Base-by-base conservation (phyloP, 108 stramenopile genomes). In the Parietichytrium sp. region DNA sequence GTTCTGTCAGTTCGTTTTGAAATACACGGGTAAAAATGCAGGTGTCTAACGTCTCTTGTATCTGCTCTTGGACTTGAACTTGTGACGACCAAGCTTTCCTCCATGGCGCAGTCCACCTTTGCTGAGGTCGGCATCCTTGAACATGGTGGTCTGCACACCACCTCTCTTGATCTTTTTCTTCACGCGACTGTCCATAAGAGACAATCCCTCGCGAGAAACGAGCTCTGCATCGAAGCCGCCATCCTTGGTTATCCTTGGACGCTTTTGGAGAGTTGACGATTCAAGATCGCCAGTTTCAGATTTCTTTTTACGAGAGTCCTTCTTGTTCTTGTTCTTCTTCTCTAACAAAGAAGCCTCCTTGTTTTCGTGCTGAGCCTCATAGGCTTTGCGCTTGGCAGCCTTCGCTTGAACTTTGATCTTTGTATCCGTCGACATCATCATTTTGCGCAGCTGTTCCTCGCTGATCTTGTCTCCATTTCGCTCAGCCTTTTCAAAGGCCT, bases 31-130 rank as follows among this genome's bases (percentile, higher is more conserved):
- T 50, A 50, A n/a, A 18, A 50, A 50, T 18, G n/a, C 49, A 50
- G 49, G 13, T 26, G 26, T 1, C 29, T 51, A 81, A 31, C 84
- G 77, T 15, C 86, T 38, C 23, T 82, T 82, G 51, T 81, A 79
- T 51, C 47, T 82, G 13, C 29, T 47, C 78, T 85, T 87, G 82
- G 80, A 81, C 81, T 87, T 87, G 82, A 87, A 87, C 12, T 80
- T 30, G 23, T 48, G 18, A 33, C 78, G 26, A 33, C 86, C 84
- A 13, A 42, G 18, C 45, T 87, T 87, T 48, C 84, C 81, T 20
- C 86, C 84, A 51, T 87, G 84, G 38, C 83, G 83, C 25, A 86
- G 81, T 1, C 48, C 55, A 18, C 49, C 80, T 53, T 48, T 42
- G 31, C 38, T 47, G 47, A 42, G 18, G 25, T 85, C 29, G 20